Evolutionary conservation across 2,329 filamentous ascomycete species (phyloP), one percentile per base, ranked within the genome.

Genomic region (Periconia digitata): DNA sequence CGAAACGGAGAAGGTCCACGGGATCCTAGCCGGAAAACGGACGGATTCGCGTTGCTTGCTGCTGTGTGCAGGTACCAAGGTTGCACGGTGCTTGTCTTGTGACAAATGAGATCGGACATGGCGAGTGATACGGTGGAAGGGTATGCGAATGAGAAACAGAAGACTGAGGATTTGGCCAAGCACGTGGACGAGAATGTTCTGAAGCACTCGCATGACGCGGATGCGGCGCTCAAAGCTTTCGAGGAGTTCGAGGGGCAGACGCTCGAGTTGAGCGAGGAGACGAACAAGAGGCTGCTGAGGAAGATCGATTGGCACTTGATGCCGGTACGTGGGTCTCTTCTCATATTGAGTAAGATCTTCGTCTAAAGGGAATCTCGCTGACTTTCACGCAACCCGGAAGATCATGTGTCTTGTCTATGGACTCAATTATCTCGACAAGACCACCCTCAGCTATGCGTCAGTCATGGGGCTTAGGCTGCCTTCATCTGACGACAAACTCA

Each of bases 251-350:
- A 76, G 1, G 81, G 80, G 18, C 73, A 82, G 56, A 62, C 77
- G 0, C 70, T 84, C 18, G 72, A 78, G 29, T 67, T 85, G 29
- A 81, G 80, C 45, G 79, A 79, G 53, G 76, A 76, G 40, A 82
- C 80, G 20, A 84, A 82, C 55, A 80, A 76, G 54, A 71, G 80
- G n/a, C 62, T 87, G 15, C 60, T 86, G n/a, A 70, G 75, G 16
- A 80, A 75, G 44, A 85, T 87, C 50, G 85, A 87, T 64, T 79
- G 74, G 76, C 79, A 83, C 60, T 67, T 84, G 54, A 81, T 85
- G 77, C 82, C 81, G 0, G 69, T 32, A 32, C 27, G 27, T 76
- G 47, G 51, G 60, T 53, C 12, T 38, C 21, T 32, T 29, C 7
- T 22, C 21, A 7, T 24, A 20, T 40, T 29, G 5, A n/a, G n/a